Evolutionary conservation across 495 filamentous ascomycete species (phyloP), one percentile per base, ranked within the genome.

Genomic region (Talaromyces wortmannii): DNA sequence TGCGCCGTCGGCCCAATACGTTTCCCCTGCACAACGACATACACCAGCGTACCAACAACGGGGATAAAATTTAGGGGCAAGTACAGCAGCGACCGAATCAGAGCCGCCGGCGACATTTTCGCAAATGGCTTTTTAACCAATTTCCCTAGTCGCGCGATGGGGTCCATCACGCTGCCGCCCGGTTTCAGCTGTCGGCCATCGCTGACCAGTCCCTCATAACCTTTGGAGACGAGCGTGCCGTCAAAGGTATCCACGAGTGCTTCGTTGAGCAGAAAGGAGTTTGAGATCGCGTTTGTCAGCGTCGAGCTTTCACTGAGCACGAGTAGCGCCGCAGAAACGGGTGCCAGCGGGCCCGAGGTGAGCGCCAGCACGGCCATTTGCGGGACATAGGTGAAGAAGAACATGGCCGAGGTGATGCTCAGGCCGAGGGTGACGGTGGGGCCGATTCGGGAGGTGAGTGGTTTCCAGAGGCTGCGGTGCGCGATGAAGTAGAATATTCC

Each of bases 21-120:
- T 66, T 70, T 78, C 60, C 90, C 92, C 67, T 95, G 87, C 31
- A 94, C 58, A 12, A 87, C 48, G 7, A 97, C 75, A 67, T 95
- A 98, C 0, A 90, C 61, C 11, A 83, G 70, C 2, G 92, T 92
- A 3, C 94, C 94, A 16, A 97, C 79, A 0, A 97, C 80, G 0
- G 94, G 94, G 44, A 98, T 87, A 55, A 96, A 86, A 67, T 96
- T 97, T 49, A 97, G 75, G 11, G 94, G 92, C n/a, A 97, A 73
- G 61, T 91, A 88, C 60, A 88, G 67, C 57, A 88, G 63, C 59
- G 90, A 89, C 45, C 87, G 73, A 7, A 95, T 63, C 12, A 95
- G 50, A 3, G 23, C 7, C 10, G 23, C 1, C 2, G 45, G 45
- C 1, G 78, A 83, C 61, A 90, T 84, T 29, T 77, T 79, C 11